Evolutionary conservation across 2,329 filamentous ascomycete species (phyloP).

Genomic region (Penicillium sp.): DNA sequence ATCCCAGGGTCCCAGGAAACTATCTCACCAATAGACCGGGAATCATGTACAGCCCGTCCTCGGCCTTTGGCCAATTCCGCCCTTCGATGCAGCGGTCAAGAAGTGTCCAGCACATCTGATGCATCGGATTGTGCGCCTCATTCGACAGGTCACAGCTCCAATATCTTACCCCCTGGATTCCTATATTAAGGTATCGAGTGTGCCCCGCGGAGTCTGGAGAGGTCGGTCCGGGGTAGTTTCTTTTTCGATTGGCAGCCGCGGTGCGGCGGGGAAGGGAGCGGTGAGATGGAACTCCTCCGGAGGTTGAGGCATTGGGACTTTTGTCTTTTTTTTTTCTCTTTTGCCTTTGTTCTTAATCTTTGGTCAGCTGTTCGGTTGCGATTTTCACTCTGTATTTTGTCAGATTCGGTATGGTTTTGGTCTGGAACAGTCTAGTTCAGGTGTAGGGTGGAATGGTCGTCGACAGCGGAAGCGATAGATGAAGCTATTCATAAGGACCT

Average conservation of each 20-base stretch:
- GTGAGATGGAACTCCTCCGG: conserved; percentile 1
- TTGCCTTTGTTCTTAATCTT: background rate
- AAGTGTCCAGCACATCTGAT: conserved; percentile 4
- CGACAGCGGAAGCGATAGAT: no score
- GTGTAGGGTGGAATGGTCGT: background rate
- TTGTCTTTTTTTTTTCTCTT: background rate
- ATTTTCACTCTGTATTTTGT: background rate
- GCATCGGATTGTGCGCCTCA: conserved; percentile 2
- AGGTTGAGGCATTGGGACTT: background rate
- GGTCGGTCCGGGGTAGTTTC: background rate
- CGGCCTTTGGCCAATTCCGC: background rate
- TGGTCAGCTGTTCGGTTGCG: background rate
- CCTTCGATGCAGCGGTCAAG: conserved; percentile 4
- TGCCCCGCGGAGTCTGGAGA: background rate
- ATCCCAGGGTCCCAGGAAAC: background rate
- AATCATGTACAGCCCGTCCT: background rate
- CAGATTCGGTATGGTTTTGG: no score
- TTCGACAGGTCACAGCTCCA: background rate
- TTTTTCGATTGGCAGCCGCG: background rate
- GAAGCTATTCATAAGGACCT: background rate
- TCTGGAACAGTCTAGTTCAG: background rate
- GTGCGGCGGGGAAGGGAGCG: conserved; percentile 2
- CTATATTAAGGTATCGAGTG: background rate
- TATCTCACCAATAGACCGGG: background rate
- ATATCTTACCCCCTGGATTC: background rate